Evolutionary conservation across 2,329 filamentous ascomycete genomes (phyloP).

Genomic region (Hymenotorrendiella dingleyae): DNA sequence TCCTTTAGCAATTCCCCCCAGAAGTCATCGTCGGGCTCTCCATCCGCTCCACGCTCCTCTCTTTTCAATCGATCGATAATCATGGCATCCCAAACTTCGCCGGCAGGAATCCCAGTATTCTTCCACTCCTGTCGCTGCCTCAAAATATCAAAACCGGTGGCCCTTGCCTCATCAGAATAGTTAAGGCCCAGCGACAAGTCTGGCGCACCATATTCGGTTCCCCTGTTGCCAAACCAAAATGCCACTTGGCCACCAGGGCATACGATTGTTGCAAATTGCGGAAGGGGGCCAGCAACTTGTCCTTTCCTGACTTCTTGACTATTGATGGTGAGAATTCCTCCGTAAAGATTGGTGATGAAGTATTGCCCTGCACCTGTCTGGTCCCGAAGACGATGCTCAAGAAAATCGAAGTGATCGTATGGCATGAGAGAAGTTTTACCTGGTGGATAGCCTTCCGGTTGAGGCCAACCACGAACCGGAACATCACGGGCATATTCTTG

Average conservation of each 20-base stretch:
- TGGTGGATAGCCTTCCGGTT: conserved; percentile 1
- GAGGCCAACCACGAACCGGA: conserved; percentile 18
- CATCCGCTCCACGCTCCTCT: conserved; percentile 14
- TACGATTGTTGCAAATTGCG: conserved; percentile 27
- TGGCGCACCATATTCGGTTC: conserved; percentile 13
- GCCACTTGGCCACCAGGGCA: conserved; percentile 21
- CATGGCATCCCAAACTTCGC: conserved; percentile 20
- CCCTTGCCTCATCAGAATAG: no score
- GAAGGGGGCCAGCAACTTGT: conserved; percentile 26
- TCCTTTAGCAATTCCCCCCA: conserved; percentile 18
- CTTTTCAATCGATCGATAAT: conserved; percentile 21
- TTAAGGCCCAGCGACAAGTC: no score
- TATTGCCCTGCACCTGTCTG: conserved; percentile 14
- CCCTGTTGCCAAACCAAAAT: conserved; percentile 25
- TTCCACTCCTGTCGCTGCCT: conserved; percentile 12
- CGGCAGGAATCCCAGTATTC: conserved; percentile 13
- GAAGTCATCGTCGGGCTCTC: conserved; percentile 13
- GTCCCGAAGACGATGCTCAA: conserved; percentile 18
- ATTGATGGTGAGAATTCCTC: conserved; percentile 23
- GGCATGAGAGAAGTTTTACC: conserved; percentile 8
- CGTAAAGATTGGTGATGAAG: conserved; percentile 26
- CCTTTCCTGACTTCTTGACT: conserved; percentile 23
- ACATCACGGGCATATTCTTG: conserved; percentile 17
- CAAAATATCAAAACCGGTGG: conserved; percentile 14
- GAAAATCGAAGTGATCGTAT: conserved; percentile 18